Conservation (phyloP, 1,284 basidiomycete species). For the Tylopilus orsonianus region DNA sequence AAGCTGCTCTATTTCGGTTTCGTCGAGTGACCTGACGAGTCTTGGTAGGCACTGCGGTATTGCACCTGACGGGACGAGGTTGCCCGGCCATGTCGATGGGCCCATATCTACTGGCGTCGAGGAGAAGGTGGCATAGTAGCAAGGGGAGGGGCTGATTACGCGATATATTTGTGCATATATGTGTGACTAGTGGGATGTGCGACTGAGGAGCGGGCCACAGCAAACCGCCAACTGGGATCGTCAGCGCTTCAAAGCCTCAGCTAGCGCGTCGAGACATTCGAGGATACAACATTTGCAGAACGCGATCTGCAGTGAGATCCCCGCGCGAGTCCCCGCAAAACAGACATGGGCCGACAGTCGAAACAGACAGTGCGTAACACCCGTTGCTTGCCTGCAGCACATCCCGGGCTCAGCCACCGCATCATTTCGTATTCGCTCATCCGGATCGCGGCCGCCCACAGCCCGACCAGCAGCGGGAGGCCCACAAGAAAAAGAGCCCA, state of each 20-base stretch:
- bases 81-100: conserved; percentile 32
- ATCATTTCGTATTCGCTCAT: conserved; percentile 5
- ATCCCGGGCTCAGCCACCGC: conserved; percentile 22
- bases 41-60: conserved; percentile 54
- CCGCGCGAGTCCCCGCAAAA: conserved; percentile 18
- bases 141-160: conserved; percentile 20
- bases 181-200: neutral
- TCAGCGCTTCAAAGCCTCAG: conserved; percentile 28
- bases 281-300: conserved; percentile 1
- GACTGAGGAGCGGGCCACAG: conserved; percentile 11
- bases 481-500: conserved; percentile 43
- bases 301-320: conserved; percentile 15
- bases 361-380: conserved; percentile 36
- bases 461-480: conserved; percentile 50
- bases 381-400: conserved; percentile 11
- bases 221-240: conserved; percentile 24
- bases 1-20: conserved; percentile 20
- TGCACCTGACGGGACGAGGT: conserved; percentile 58
- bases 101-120: conserved; percentile 3
- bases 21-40: neutral
- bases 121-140: no score
- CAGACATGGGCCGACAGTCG: conserved; percentile 33
- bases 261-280: conserved; percentile 14
- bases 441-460: conserved; percentile 20
- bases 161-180: conserved; percentile 26